A percentile compares a stretch with the other conserved stretches of the same genome.
These are phyloP conservation scores for Ehretia macrophylla DNA, from an alignment of 257 asterid species.

Conservation along the genomic window DNA sequence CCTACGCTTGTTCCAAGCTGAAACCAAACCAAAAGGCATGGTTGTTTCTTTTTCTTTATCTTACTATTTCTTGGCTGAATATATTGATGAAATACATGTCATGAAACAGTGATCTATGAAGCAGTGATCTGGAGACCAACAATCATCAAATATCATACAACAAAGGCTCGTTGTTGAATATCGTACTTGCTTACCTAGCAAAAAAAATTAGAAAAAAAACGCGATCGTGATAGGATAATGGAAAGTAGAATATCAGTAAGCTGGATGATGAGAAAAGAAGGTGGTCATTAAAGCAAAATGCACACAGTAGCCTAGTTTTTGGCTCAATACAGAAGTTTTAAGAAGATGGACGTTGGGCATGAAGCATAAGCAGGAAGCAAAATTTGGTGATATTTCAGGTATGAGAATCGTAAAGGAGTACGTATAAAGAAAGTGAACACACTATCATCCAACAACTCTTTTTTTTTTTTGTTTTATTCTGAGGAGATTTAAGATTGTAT, in stretches of 20 bases:
- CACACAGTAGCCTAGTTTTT: not conserved
- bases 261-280: too few species aligned
- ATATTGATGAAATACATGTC: constrained; percentile 15
- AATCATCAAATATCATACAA: too few species aligned
- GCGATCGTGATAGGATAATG: not conserved
- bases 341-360: constrained; percentile 4
- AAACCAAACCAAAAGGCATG: constrained; percentile 90
- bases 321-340: not conserved
- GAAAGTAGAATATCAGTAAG: too few species aligned
- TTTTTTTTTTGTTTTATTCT: too few species aligned
- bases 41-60: constrained; percentile 20
- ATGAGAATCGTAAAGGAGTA: constrained; percentile 63
- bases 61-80: constrained; percentile 2
- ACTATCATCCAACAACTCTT: too few species aligned
- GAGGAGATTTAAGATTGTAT: too few species aligned
- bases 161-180: too few species aligned
- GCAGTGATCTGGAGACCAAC: not conserved
- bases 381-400: constrained; percentile 14
- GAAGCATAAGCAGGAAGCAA: constrained; percentile 11
- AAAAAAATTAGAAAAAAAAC: too few species aligned
- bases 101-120: constrained; percentile 7
- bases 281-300: not conserved
- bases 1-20: constrained; percentile 94
- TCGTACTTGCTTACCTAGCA: too few species aligned
- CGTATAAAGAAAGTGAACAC: constrained; percentile 66